These are phyloP conservation scores for Penicillium coprophilum DNA, from an alignment of 495 filamentous ascomycete species.

Conservation along the genomic window DNA sequence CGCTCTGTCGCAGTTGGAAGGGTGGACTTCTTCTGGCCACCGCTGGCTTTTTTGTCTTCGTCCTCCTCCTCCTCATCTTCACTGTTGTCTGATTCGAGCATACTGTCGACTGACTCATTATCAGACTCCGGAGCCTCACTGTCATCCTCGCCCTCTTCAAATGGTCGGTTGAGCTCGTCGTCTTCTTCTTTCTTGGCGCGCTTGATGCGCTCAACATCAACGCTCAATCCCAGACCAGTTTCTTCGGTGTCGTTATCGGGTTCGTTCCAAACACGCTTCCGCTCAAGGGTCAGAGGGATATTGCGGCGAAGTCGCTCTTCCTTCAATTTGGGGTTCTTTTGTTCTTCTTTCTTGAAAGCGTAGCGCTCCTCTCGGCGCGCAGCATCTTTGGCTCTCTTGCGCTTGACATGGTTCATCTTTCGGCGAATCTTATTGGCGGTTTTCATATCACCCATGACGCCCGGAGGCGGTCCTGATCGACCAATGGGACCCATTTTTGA, in stretches of 20 bases:
- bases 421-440: constrained; percentile 71
- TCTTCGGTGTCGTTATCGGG: constrained; percentile 66
- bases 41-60: constrained; percentile 40
- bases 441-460: constrained; percentile 28
- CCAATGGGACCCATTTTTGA: constrained; percentile 30
- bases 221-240: constrained; percentile 65
- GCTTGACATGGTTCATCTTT: constrained; percentile 69
- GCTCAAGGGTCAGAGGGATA: constrained; percentile 79
- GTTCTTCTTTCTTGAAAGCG: constrained; percentile 76
- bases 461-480: constrained; percentile 30
- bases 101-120: constrained; percentile 69
- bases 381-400: constrained; percentile 71
- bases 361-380: constrained; percentile 75
- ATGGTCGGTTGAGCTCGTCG: constrained; percentile 46
- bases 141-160: constrained; percentile 36
- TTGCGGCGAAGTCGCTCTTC: constrained; percentile 72
- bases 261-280: constrained; percentile 91
- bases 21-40: constrained; percentile 34
- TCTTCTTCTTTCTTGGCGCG: constrained; percentile 66
- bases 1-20: constrained; percentile 53
- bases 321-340: constrained; percentile 73
- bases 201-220: constrained; percentile 77
- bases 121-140: constrained; percentile 49
- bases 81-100: constrained; percentile 55
- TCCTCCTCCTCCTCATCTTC: constrained; percentile 46